Base-by-base conservation (phyloP, 192 early-diverging fungal genomes). In the Chytriomyces sp. region DNA sequence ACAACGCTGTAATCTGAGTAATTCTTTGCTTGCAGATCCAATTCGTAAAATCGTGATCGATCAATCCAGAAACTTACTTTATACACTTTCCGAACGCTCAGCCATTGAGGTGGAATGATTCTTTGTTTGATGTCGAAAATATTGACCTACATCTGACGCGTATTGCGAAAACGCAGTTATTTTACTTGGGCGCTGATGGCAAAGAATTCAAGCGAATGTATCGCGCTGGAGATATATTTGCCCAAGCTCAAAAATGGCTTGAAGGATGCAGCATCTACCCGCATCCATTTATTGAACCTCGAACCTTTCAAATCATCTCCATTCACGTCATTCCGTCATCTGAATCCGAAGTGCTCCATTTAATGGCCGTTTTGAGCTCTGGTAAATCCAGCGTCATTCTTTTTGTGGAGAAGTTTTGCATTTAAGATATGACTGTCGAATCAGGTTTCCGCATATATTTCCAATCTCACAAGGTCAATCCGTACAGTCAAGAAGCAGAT, bases 291-390 rank as follows among this genome's bases (percentile, higher is more conserved):
- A 45, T 91, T 44, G 82, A 85, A 60, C 47, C 82, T 0, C 60
- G 76, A 24, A 77, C 81, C 0, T 93, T 94, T 76, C 86, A 88
- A 67, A 91, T 96, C 43, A 82, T 90, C n/a, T 91, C 92, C 10
- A 84, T 97, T 50, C 91, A 96, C 68, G 81, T 87, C 6, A 88
- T 94, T 20, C 85, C 89, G 0, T 61, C 72, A 6, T 53, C 71
- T 7, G 94, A 96, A 75, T 93, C 93, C 7, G 87, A 84, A 18
- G 75, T 79, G 0, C 76, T 96, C 59, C 85, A 90, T 53, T 80
- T 95, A n/a, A 88, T 98, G 7, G 93, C 91, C 5, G 77, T 97
- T 53, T 94, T 94, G 1, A 83, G 92, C 59, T 89, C 89, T 11
- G 94, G 86, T 75, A 73, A 57, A 10, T 11, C 3, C 9, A 18